Percentiles rank a stretch among this genome's conserved stretches.
These are phyloP conservation scores for Debaryomyces maramus DNA, from an alignment of 805 yeast genomes.

Conservation along the genomic window DNA sequence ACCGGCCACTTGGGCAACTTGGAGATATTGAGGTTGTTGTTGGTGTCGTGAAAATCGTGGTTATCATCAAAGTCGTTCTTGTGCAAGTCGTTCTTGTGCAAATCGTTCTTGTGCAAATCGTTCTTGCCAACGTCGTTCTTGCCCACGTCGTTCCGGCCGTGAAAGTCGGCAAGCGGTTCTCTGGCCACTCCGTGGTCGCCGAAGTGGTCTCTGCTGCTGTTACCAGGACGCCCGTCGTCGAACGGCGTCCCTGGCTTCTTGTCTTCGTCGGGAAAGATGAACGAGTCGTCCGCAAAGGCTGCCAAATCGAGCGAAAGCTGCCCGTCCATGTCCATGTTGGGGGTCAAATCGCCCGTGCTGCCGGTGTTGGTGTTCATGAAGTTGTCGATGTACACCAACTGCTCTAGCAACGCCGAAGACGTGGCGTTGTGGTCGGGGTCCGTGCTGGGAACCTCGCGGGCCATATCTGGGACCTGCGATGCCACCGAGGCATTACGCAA, in stretches of 20 bases:
- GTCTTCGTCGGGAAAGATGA: conserved; percentile 80
- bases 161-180: neutral
- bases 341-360: conserved; percentile 31
- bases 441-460: neutral
- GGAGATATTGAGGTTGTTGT: conserved; percentile 29
- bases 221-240: conserved; percentile 14
- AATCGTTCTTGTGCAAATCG: neutral
- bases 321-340: conserved; percentile 40
- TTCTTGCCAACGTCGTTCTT: neutral
- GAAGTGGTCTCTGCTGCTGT: conserved; percentile 7
- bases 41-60: conserved; percentile 5
- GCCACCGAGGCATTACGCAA: too few species aligned
- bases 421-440: conserved; percentile 15
- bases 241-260: conserved; percentile 17
- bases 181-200: neutral
- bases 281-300: conserved; percentile 80
- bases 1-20: conserved; percentile 62
- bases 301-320: conserved; percentile 58
- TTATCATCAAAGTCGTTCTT: conserved; percentile 11
- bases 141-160: neutral
- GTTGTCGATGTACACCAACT: conserved; percentile 76
- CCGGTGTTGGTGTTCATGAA: conserved; percentile 52
- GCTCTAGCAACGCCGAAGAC: conserved; percentile 59
- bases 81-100: too few species aligned
- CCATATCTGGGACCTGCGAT: too few species aligned